Evolutionary conservation across 352 stramenopile genomes (phyloP), one percentile per base, ranked within the genome.

Genomic region (Phytophthora nicotianae): DNA sequence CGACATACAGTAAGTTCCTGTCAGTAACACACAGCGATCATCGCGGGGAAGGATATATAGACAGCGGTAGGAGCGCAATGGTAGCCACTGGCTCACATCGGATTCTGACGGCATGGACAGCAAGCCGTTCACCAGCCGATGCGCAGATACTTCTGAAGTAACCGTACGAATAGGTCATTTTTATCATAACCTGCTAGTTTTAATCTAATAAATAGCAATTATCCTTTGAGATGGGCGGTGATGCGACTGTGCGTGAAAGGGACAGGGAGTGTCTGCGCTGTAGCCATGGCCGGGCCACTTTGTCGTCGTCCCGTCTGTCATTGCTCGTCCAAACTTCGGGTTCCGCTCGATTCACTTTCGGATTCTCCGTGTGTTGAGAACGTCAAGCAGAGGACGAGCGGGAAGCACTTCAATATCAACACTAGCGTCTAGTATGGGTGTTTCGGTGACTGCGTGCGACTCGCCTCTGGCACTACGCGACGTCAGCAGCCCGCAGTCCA

Each of bases 271-370:
- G 24, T 27, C 23, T 33, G 3, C 11, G 33, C n/a, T n/a, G n/a
- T n/a, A n/a, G 17, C 4, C 41, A 60, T 29, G 14, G 50, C 48
- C 49, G 17, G 49, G 17, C 24, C 29, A 51, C 13, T 11, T n/a
- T 37, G 3, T 19, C 6, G 27, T 37, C 40, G 53, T 16, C 42
- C 20, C 45, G 45, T 62, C 54, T 58, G 50, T 26, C 24, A 23
- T 24, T 14, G 14, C 48, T 56, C 53, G 42, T 61, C 53, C 53
- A 57, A 64, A 51, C 47, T 56, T 63, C 27, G 24, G 33, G 35
- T 37, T 56, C 57, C 29, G 23, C 35, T 63, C 19, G 38, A 32
- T 53, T 75, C 68, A 75, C 56, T 75, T 72, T 61, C 37, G 52
- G 23, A 66, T 72, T 75, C 54, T 58, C 20, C 33, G 32, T 53